Percentiles rank a stretch among this genome's conserved stretches.
These are phyloP conservation scores for Epichloe glyceriae DNA, from an alignment of 2,329 filamentous ascomycete genomes.

Conservation along the genomic window DNA sequence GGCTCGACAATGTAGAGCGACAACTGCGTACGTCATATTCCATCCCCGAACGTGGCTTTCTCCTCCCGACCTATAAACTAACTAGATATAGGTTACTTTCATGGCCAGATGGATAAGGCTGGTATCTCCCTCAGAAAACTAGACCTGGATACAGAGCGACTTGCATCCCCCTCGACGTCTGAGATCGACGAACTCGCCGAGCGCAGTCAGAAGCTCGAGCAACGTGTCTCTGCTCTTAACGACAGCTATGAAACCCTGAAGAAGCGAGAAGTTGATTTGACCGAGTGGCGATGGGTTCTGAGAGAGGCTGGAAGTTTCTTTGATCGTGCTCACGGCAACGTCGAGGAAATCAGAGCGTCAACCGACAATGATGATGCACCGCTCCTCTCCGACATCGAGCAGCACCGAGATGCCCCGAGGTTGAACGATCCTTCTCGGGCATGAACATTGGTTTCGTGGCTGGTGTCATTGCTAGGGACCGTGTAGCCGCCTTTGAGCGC, in stretches of 20 bases:
- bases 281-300: slow-evolving; percentile 96
- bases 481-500: slow-evolving; percentile 89
- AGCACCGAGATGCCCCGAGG: slow-evolving; percentile 57
- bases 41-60: slow-evolving; percentile 1
- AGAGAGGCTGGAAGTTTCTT: slow-evolving; percentile 96
- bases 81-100: slow-evolving; percentile 65
- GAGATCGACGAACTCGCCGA: slow-evolving; percentile 96
- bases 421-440: slow-evolving; percentile 78
- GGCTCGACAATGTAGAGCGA: slow-evolving; percentile 94
- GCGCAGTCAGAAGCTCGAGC: slow-evolving; percentile 82
- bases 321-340: slow-evolving; percentile 87
- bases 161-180: slow-evolving; percentile 77
- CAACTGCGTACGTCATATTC: slow-evolving; percentile 64
- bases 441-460: slow-evolving; percentile 99
- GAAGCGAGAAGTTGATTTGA: slow-evolving; percentile 92
- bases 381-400: slow-evolving; percentile 82
- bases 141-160: slow-evolving; percentile 76
- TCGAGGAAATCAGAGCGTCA: slow-evolving; percentile 89
- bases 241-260: slow-evolving; percentile 98
- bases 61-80: slow-evolving; percentile 12
- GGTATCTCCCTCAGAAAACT: slow-evolving; percentile 76
- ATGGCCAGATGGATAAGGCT: slow-evolving; percentile 88
- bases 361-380: slow-evolving; percentile 87
- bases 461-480: slow-evolving; percentile 85
- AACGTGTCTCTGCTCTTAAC: slow-evolving; percentile 80